Evolutionary conservation across 1,139 yeast genomes (phyloP).

Genomic region (Sugiyamaella japonica): DNA sequence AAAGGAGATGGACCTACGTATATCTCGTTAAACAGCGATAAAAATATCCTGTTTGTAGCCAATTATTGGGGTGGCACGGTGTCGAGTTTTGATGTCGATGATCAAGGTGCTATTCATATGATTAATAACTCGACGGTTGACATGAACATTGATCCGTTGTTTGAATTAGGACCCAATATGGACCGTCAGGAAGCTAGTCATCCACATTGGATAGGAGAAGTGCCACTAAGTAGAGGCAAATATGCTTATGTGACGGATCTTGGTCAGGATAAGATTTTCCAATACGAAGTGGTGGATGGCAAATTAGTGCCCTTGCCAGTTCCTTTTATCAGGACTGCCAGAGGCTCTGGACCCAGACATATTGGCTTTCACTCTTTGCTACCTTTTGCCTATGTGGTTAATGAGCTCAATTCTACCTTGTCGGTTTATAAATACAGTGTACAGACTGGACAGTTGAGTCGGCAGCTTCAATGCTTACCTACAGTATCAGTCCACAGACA

Average conservation of each 20-base stretch:
- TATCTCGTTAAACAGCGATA: slow-evolving; percentile 13
- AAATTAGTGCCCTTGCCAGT: slow-evolving; percentile 9
- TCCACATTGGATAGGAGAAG: slow-evolving; percentile 22
- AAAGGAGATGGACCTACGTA: slow-evolving; percentile 21
- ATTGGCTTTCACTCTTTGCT: slow-evolving; percentile 17
- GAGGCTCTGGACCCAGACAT: slow-evolving; percentile 21
- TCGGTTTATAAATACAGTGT: slow-evolving; percentile 15
- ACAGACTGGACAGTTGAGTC: slow-evolving; percentile 11
- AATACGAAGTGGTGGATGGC: slow-evolving; percentile 12
- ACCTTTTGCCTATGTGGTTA: slow-evolving; percentile 17
- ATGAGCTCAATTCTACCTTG: slow-evolving; percentile 19
- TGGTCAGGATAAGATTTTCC: slow-evolving; percentile 21
- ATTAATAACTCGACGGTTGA: slow-evolving; percentile 4
- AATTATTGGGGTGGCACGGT: slow-evolving; percentile 19
- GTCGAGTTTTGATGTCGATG: slow-evolving; percentile 9
- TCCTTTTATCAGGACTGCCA: slow-evolving; percentile 11
- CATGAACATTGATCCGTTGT: slow-evolving; percentile 1
- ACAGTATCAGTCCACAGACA: slow-evolving; percentile 10
- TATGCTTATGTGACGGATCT: slow-evolving; percentile 20
- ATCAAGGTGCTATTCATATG: slow-evolving; percentile 1
- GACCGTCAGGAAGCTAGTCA: slow-evolving; percentile 22
- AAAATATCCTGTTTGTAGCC: slow-evolving; percentile 11
- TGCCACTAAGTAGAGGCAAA: slow-evolving; percentile 15
- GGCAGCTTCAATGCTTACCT: slow-evolving; percentile 11
- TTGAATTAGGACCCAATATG: slow-evolving; percentile 17